A percentile compares a stretch with the other conserved stretches of the same genome.
Conservation (phyloP, 176 grass and related monocot genomes). For the Secale cereale region DNA sequence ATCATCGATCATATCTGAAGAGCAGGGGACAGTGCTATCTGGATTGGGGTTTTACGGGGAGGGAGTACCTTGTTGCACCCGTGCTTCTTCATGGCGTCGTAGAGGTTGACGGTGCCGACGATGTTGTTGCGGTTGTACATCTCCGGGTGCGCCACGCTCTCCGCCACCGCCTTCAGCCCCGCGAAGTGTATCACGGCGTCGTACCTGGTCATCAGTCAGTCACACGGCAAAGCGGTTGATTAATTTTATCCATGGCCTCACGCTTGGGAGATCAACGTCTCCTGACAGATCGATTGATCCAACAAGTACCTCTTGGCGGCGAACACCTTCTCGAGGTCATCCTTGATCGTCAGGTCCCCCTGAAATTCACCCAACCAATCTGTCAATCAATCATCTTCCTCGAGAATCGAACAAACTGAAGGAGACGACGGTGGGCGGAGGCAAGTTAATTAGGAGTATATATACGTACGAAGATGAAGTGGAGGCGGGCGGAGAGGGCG, state of each 20-base stretch:
- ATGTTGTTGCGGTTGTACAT: conserved; percentile 91
- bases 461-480: conserved; percentile 54
- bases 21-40: too few relatives aligned
- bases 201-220: conserved; percentile 42
- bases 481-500: conserved; percentile 54
- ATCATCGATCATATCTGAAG: background rate
- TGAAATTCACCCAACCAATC: background rate
- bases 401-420: too few relatives aligned
- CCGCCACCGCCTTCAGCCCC: conserved; percentile 83
- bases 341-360: conserved; percentile 73
- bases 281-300: background rate
- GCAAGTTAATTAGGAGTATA: background rate
- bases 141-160: conserved; percentile 78
- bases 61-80: conserved; percentile 68
- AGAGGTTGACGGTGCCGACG: conserved; percentile 85
- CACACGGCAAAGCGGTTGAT: background rate
- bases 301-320: background rate
- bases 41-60: too few relatives aligned
- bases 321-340: conserved; percentile 78
- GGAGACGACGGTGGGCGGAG: too few relatives aligned
- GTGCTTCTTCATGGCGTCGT: conserved; percentile 61
- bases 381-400: background rate
- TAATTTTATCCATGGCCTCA: background rate
- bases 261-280: background rate
- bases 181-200: conserved; percentile 94